Evolutionary conservation across 805 yeast genomes (phyloP), one percentile per base, ranked within the genome.

Genomic region (Limtongia smithiae): DNA sequence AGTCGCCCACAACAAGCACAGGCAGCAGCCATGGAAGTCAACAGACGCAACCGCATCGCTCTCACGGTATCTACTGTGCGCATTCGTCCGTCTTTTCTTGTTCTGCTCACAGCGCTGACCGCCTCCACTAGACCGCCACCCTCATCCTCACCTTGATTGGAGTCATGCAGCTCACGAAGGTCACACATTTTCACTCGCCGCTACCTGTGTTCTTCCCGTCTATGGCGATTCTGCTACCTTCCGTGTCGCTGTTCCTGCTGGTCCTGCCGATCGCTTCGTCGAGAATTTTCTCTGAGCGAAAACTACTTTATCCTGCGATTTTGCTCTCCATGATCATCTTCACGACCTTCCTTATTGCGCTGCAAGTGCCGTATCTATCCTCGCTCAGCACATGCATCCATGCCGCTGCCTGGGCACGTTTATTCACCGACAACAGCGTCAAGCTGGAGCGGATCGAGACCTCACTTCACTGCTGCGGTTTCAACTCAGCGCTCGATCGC

Each of bases 101-200:
- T 6, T 7, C 28, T 25, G 28, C 28, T 6, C 6, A 7, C 28
- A 25, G 9, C 9, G 28, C 6, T 25, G 9, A 25, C 6, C 28
- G 28, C 6, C 14, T 39, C 15, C 15, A 7, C 28, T 31, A 51
- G 55, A 39, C 50, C 37, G 34, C 37, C 37, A 33, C 36, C 33
- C 47, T 52, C 37, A 36, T 52, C n/a, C 46, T 52, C 42, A 48
- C 57, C 40, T 37, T 52, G 25, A 18, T 48, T 30, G 57, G 49
- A 4, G 43, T 52, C 25, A 52, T 52, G 57, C 57, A 52, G 42
- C 54, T 52, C 43, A 39, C 46, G 18, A 52, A 52, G 40, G 31
- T 40, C 27, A 41, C 43, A 5, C 57, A 52, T 36, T 52, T 52
- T 47, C 42, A 44, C 22, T 42, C 45, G 3, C 57, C 57, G 14